A percentile compares a stretch with the other conserved stretches of the same genome.
These are phyloP conservation scores for Irpex sp. DNA, from an alignment of 1,284 basidiomycete genomes.

Conservation along the genomic window DNA sequence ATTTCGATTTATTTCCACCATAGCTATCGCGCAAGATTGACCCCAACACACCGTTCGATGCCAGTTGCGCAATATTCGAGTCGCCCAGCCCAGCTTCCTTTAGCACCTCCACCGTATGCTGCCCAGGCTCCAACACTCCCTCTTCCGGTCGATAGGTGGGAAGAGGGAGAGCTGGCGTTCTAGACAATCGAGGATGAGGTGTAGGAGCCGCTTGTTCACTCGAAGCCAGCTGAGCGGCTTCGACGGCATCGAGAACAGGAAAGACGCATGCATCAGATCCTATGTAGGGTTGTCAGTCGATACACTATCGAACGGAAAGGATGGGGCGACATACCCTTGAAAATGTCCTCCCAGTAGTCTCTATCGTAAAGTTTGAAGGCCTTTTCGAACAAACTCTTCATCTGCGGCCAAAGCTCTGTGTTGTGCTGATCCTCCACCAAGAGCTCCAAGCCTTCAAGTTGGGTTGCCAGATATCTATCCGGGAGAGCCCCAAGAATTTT, in stretches of 20 bases:
- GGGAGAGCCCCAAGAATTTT: constrained; percentile 49
- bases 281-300: constrained; percentile 18
- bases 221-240: constrained; percentile 45
- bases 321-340: constrained; percentile 43
- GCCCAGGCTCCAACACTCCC: constrained; percentile 36
- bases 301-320: not conserved
- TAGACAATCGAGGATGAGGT: constrained; percentile 45
- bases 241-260: constrained; percentile 63
- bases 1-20: not conserved
- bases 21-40: too few relatives aligned
- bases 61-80: constrained; percentile 11
- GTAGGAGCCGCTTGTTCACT: constrained; percentile 32
- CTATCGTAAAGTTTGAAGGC: constrained; percentile 60
- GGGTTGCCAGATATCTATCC: constrained; percentile 24
- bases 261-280: constrained; percentile 74
- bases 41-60: constrained; percentile 15
- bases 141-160: constrained; percentile 4
- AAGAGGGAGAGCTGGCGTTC: constrained; percentile 20
- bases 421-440: constrained; percentile 45
- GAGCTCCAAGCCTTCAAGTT: constrained; percentile 37
- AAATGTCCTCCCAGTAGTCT: constrained; percentile 66
- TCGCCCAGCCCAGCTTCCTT: constrained; percentile 14
- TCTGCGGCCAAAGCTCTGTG: constrained; percentile 49
- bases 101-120: constrained; percentile 42
- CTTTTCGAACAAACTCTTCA: constrained; percentile 51